These are phyloP conservation scores for Clonostachys solani DNA, from an alignment of 2,329 filamentous ascomycete species.

Conservation along the genomic window DNA sequence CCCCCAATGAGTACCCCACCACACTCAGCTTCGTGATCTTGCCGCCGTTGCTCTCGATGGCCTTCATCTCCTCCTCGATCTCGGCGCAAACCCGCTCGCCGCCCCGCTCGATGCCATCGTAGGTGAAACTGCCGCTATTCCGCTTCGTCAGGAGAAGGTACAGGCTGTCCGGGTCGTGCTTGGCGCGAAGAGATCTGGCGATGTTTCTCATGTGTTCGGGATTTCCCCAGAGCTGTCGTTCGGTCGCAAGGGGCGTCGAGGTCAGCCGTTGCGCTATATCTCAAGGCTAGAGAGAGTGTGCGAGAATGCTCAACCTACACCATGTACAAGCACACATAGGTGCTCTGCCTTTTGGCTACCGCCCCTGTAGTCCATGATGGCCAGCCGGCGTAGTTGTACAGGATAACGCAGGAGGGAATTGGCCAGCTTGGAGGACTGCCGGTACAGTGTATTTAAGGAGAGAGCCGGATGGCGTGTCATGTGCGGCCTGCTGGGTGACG, in stretches of 20 bases:
- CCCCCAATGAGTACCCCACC: conserved; percentile 85
- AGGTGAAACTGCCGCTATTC: conserved; percentile 70
- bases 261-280: too few species aligned
- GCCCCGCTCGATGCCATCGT: conserved; percentile 65
- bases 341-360: conserved; percentile 57
- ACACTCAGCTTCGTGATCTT: conserved; percentile 79
- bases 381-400: not conserved
- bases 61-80: conserved; percentile 59
- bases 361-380: conserved; percentile 31
- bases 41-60: conserved; percentile 57
- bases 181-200: conserved; percentile 58
- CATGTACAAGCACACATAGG: conserved; percentile 73
- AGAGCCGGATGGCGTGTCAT: too few species aligned
- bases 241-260: too few species aligned
- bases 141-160: conserved; percentile 69
- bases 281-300: not conserved
- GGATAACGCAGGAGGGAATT: not conserved
- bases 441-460: too few species aligned
- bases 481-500: too few species aligned
- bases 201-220: conserved; percentile 68
- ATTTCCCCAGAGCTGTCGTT: conserved; percentile 67
- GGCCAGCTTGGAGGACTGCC: too few species aligned
- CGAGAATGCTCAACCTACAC: conserved; percentile 45
- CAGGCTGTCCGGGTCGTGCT: conserved; percentile 57
- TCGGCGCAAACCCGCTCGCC: conserved; percentile 64